These are phyloP conservation scores for Discostella stelligeroides DNA, from an alignment of 108 stramenopile genomes.

Conservation along the genomic window DNA sequence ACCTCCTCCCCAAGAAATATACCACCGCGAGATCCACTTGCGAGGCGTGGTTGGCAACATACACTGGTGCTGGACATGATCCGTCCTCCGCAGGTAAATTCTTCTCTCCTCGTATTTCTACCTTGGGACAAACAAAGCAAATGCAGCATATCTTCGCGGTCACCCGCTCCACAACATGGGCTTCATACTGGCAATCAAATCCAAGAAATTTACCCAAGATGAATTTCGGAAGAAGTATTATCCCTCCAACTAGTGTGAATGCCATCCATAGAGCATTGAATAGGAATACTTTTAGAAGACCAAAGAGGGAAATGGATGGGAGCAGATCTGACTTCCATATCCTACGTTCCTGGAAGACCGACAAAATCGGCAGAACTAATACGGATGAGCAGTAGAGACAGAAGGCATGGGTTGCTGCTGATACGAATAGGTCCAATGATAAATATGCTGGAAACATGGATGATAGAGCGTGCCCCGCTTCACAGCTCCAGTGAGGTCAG, in stretches of 20 bases:
- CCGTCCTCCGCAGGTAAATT: slow-evolving; percentile 55
- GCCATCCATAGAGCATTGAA: slow-evolving; percentile 79
- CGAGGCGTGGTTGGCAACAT: slow-evolving; percentile 81
- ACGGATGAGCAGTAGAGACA: slow-evolving; percentile 19
- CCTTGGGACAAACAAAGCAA: slow-evolving; percentile 50
- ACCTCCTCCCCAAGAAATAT: slow-evolving; percentile 48
- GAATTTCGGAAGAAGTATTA: slow-evolving; percentile 53
- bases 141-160: slow-evolving; percentile 15
- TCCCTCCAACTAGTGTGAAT: slow-evolving; percentile 50
- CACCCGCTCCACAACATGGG: slow-evolving; percentile 46
- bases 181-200: slow-evolving; percentile 35
- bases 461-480: too few species aligned
- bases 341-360: slow-evolving; percentile 69
- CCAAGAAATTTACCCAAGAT: slow-evolving; percentile 35
- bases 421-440: not conserved
- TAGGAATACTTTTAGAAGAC: slow-evolving; percentile 59
- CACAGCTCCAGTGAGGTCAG: too few species aligned
- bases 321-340: slow-evolving; percentile 70
- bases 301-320: slow-evolving; percentile 60
- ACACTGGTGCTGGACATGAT: slow-evolving; percentile 67
- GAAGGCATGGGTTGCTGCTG: slow-evolving; percentile 2
- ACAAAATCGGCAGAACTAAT: slow-evolving; percentile 35
- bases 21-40: slow-evolving; percentile 77
- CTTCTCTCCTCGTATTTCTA: slow-evolving; percentile 61
- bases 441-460: too few species aligned